A percentile compares a stretch with the other conserved stretches of the same genome.
Evolutionary conservation across 768 basidiomycete species (phyloP).

Genomic region (Leccinum aurantiacum): DNA sequence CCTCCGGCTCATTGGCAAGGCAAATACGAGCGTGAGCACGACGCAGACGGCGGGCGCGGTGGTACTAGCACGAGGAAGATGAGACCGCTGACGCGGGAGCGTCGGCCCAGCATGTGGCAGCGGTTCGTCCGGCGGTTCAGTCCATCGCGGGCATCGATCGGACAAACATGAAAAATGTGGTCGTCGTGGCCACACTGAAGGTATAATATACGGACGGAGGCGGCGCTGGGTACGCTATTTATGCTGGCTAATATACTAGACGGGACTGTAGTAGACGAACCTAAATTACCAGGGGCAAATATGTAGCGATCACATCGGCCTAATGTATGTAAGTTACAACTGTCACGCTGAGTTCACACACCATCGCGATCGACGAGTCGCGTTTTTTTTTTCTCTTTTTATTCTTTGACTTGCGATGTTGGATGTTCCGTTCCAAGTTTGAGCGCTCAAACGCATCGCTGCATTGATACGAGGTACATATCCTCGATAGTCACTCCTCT

Average conservation of each 20-base stretch:
- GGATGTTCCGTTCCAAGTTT: background rate
- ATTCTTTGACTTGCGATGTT: background rate
- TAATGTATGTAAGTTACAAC: background rate
- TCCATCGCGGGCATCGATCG: slow-evolving; percentile 20
- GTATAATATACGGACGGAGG: background rate
- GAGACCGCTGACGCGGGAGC: slow-evolving; percentile 14
- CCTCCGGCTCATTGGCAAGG: background rate
- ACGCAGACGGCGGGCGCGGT: background rate
- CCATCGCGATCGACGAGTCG: background rate
- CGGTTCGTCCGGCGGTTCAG: slow-evolving; percentile 27
- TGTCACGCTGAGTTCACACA: background rate
- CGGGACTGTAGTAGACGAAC: background rate
- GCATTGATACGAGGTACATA: slow-evolving; percentile 12
- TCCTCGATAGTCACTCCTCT: background rate
- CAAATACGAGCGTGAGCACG: slow-evolving; percentile 4
- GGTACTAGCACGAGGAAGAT: background rate
- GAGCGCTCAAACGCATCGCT: background rate
- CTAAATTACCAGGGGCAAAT: background rate
- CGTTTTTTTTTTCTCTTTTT: background rate
- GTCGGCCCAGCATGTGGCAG: slow-evolving; percentile 26
- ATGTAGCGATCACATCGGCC: background rate
- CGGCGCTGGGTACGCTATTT: background rate
- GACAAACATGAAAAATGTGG: slow-evolving; percentile 16
- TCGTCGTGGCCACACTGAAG: background rate
- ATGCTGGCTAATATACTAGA: background rate